Conservation (phyloP, 176 grass and related monocot species). For the Coix lacrymajobi region DNA sequence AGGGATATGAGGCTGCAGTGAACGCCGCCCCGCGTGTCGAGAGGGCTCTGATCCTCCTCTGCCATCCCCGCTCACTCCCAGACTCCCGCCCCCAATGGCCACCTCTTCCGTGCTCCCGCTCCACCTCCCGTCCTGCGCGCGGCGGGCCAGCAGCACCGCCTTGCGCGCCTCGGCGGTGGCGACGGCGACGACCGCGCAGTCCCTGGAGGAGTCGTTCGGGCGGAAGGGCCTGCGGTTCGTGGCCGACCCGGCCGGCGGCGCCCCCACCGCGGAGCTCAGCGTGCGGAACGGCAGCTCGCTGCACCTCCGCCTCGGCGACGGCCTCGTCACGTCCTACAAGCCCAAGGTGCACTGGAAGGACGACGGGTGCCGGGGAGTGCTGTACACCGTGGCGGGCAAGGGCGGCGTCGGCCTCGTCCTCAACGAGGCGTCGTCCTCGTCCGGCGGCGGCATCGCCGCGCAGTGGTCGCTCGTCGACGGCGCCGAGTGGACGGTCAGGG, state of each 20-base stretch:
- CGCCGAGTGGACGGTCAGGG: constrained; percentile 56
- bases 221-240: constrained; percentile 82
- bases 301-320: constrained; percentile 61
- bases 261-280: constrained; percentile 59
- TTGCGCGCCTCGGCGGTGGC: constrained; percentile 14
- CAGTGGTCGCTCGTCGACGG: constrained; percentile 44
- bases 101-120: constrained; percentile 67
- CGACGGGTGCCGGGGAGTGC: constrained; percentile 73
- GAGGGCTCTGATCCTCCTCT: constrained; percentile 22
- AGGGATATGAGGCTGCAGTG: constrained; percentile 68
- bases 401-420: constrained; percentile 85
- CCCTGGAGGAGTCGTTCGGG: constrained; percentile 80
- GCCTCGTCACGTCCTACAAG: constrained; percentile 81
- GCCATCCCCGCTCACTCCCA: not conserved
- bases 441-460: not conserved
- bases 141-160: not conserved
- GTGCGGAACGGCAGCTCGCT: constrained; percentile 88
- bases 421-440: constrained; percentile 44
- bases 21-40: not conserved
- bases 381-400: constrained; percentile 48
- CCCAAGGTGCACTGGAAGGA: constrained; percentile 95
- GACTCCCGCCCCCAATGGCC: constrained; percentile 42
- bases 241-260: constrained; percentile 38
- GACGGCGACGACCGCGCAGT: constrained; percentile 25
- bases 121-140: constrained; percentile 53